These are phyloP conservation scores for Naganishia albida DNA, from an alignment of 1,284 basidiomycete species.

Conservation along the genomic window DNA sequence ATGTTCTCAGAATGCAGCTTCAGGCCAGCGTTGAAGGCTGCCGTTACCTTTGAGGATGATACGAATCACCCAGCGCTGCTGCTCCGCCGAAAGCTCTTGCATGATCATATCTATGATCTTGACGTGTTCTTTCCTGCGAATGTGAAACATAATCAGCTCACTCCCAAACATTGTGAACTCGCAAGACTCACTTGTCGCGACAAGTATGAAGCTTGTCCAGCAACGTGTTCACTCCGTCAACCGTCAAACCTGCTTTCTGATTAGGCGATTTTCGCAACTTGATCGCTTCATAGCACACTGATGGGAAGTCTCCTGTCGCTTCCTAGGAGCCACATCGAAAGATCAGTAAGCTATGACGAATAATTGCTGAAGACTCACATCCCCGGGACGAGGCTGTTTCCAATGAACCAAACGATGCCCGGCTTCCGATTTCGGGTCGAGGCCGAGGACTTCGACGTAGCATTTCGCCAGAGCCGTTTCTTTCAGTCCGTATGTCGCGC, in stretches of 20 bases:
- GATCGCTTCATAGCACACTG: conserved; percentile 79
- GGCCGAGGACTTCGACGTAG: conserved; percentile 82
- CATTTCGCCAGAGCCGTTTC: conserved; percentile 86
- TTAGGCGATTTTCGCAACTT: conserved; percentile 74
- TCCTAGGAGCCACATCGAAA: neutral
- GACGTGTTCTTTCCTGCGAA: conserved; percentile 68
- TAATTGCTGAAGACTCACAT: conserved; percentile 27
- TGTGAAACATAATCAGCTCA: conserved; percentile 2
- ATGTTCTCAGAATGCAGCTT: neutral
- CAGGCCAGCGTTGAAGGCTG: no score
- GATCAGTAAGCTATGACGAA: neutral
- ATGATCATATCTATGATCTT: conserved; percentile 74
- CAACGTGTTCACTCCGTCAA: conserved; percentile 76
- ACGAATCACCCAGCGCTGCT: conserved; percentile 87
- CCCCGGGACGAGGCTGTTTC: conserved; percentile 67
- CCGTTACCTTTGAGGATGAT: conserved; percentile 80
- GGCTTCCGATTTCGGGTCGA: conserved; percentile 73
- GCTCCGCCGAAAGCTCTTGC: conserved; percentile 72
- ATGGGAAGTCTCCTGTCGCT: conserved; percentile 75
- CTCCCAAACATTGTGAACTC: neutral
- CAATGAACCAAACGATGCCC: conserved; percentile 79
- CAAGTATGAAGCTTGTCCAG: conserved; percentile 65
- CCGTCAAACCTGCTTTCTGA: conserved; percentile 61
- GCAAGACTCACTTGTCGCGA: conserved; percentile 40
- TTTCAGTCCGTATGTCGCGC: conserved; percentile 85